Base-by-base conservation (phyloP, 768 basidiomycete species). In the Butyriboletus loyo region DNA sequence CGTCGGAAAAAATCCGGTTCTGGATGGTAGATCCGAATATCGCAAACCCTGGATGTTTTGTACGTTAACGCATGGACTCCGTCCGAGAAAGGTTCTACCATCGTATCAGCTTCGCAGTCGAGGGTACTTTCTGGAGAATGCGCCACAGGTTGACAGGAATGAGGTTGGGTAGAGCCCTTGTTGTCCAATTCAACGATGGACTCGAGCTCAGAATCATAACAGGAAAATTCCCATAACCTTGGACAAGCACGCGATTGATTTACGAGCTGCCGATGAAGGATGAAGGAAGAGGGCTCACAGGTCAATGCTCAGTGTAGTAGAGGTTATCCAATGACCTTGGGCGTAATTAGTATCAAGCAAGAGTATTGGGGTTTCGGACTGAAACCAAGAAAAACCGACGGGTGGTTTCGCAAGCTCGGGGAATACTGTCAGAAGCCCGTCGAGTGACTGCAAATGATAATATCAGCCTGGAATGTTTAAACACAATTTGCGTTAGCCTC, bases 361-460 rank as follows among this genome's bases (percentile, higher is more conserved):
- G 38, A 69, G 54, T 41, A 65, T 31, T 1, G 69, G 69, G 5
- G 59, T 60, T 46, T 65, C 65, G 15, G 58, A 69, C 40, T 71
- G 63, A 31, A 58, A 46, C 63, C 65, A 69, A 11, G 54, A 59
- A 45, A 69, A 53, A 11, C 63, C 58, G 19, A 53, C 31, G 35
- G 31, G 15, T 6, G 63, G 15, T 32, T 65, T 67, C 1, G 41
- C 45, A 9, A 71, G 57, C 32, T 64, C 56, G 19, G 68, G 68
- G 17, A 65, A 69, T 21, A 60, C 48, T 7, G 48, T 58, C 22
- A 53, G 8, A 21, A 69, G 56, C 11, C 60, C 61, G 9, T 46
- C 27, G 3, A 56, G 46, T n/a, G 66, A 67, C 67, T 69, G 38
- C 10, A 36, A 30, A 51, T 10, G 43, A 49, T 4, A 28, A 28